Percentiles rank a stretch among this genome's conserved stretches.
Evolutionary conservation across 2,329 filamentous ascomycete species (phyloP).

Genomic region (Aspergillus terreus): DNA sequence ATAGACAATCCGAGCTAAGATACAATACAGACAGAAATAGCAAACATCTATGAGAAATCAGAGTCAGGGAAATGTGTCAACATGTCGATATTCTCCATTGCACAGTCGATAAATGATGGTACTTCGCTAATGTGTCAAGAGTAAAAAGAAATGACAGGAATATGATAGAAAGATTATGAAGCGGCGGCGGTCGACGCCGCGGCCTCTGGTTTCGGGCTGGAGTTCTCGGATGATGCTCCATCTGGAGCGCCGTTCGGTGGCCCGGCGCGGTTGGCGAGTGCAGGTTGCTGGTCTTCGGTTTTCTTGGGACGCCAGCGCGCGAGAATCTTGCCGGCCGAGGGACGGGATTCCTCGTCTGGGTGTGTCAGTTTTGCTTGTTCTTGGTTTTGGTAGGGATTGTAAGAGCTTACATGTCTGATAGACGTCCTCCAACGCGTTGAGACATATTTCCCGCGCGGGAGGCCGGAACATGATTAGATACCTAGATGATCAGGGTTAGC

Average conservation of each 20-base stretch:
- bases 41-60: too few relatives aligned
- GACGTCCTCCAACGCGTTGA: constrained; percentile 57
- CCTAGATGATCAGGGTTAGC: constrained; percentile 20
- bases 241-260: background rate
- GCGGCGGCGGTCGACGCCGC: too few relatives aligned
- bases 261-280: background rate
- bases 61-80: too few relatives aligned
- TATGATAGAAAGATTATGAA: too few relatives aligned
- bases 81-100: too few relatives aligned
- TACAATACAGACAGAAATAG: too few relatives aligned
- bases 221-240: too few relatives aligned
- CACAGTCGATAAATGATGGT: too few relatives aligned
- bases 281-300: constrained; percentile 17
- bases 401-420: constrained; percentile 50
- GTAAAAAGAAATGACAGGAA: too few relatives aligned
- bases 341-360: constrained; percentile 45
- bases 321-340: constrained; percentile 52
- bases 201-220: too few relatives aligned
- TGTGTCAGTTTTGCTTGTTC: background rate
- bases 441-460: constrained; percentile 53
- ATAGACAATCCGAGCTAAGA: too few relatives aligned
- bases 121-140: too few relatives aligned
- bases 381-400: constrained; percentile 3
- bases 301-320: constrained; percentile 53
- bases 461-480: constrained; percentile 59